Evolutionary conservation across 768 basidiomycete genomes (phyloP).

Genomic region (Tephrocybe sp.): DNA sequence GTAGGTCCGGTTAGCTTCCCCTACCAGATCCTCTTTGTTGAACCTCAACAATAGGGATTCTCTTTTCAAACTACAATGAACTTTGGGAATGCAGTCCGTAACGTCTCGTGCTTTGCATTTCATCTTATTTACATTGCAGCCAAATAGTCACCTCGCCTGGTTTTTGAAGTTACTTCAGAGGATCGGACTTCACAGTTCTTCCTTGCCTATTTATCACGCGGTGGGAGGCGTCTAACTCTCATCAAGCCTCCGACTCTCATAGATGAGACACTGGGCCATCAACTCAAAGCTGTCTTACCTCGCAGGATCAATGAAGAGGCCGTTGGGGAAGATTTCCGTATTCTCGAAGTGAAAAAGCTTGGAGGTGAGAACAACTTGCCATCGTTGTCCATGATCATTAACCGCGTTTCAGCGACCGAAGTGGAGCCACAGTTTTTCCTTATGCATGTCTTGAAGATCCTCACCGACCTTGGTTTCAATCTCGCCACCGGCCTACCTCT

Average conservation of each 20-base stretch:
- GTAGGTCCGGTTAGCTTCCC: constrained; percentile 33
- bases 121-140: constrained; percentile 2
- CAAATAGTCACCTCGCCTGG: constrained; percentile 52
- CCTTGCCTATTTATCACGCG: constrained; percentile 58
- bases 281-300: constrained; percentile 36
- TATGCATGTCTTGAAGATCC: constrained; percentile 60
- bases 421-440: constrained; percentile 55
- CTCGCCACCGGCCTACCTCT: constrained; percentile 70
- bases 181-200: constrained; percentile 59
- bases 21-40: constrained; percentile 8
- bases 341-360: constrained; percentile 52
- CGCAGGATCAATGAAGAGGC: constrained; percentile 37
- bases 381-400: constrained; percentile 1
- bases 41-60: constrained; percentile 52
- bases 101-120: constrained; percentile 15
- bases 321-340: constrained; percentile 48
- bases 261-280: constrained; percentile 37
- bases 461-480: constrained; percentile 54
- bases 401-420: constrained; percentile 30
- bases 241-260: constrained; percentile 43
- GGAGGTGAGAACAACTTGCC: constrained; percentile 22
- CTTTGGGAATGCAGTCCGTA: constrained; percentile 54
- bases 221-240: constrained; percentile 53
- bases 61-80: constrained; percentile 65
- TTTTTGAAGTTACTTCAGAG: constrained; percentile 55